These are phyloP conservation scores for Angomonas desouzai DNA, from an alignment of 208 protist genomes.

Conservation along the genomic window DNA sequence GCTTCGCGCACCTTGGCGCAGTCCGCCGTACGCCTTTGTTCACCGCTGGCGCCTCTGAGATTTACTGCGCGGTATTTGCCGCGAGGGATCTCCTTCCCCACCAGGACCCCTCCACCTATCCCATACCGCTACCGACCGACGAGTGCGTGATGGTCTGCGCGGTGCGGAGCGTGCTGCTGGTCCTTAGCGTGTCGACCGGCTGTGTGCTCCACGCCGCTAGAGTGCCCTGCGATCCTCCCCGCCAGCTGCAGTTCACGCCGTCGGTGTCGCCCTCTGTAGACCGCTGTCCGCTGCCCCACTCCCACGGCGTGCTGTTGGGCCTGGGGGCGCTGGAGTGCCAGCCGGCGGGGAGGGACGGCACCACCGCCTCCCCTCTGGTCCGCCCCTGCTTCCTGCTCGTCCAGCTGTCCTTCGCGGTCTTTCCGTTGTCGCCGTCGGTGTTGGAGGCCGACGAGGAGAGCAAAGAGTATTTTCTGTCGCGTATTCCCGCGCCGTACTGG, in stretches of 20 bases:
- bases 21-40: too few species aligned
- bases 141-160: background rate
- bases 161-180: background rate
- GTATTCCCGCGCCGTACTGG: background rate
- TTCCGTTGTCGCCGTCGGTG: background rate
- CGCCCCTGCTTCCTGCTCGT: background rate
- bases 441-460: background rate
- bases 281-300: background rate
- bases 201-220: background rate
- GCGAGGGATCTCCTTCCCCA: background rate
- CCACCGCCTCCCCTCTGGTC: too few species aligned
- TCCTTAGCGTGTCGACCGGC: background rate
- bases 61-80: background rate
- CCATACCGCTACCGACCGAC: background rate
- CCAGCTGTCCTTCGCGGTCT: background rate
- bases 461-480: background rate
- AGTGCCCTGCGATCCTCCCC: background rate
- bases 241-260: background rate
- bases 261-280: background rate
- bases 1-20: background rate
- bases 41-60: background rate
- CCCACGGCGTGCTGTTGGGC: background rate
- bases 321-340: background rate
- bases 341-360: background rate
- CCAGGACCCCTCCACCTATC: background rate